These are phyloP conservation scores for Phlyctochytrium bullatum DNA, from an alignment of 192 early-diverging fungal genomes.

Conservation along the genomic window DNA sequence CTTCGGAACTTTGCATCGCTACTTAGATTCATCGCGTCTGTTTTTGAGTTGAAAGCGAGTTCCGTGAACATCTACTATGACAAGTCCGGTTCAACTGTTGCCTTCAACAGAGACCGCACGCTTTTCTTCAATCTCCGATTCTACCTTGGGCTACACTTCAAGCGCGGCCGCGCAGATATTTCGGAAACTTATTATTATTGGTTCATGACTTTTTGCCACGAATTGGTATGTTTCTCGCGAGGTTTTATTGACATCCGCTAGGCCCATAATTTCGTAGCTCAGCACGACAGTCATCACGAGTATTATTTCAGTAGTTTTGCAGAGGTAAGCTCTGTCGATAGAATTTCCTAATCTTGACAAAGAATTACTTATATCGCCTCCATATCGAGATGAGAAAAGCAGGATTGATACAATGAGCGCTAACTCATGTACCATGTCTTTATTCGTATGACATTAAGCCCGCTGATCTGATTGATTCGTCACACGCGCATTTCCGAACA, in stretches of 20 bases:
- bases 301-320: conserved; percentile 82
- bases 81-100: conserved; percentile 62
- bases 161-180: conserved; percentile 13
- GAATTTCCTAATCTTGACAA: too few species aligned
- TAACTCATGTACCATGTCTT: too few species aligned
- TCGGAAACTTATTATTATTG: conserved; percentile 64
- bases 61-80: conserved; percentile 81
- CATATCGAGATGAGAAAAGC: background rate
- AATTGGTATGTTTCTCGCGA: conserved; percentile 67
- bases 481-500: too few species aligned
- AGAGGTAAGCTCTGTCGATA: too few species aligned
- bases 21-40: conserved; percentile 34
- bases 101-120: conserved; percentile 72
- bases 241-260: conserved; percentile 17
- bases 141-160: conserved; percentile 68
- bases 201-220: conserved; percentile 84
- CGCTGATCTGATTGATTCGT: too few species aligned
- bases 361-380: conserved; percentile 17
- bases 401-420: too few species aligned
- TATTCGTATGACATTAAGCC: too few species aligned
- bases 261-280: conserved; percentile 28
- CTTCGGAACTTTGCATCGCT: conserved; percentile 34
- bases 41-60: conserved; percentile 60
- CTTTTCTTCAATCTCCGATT: conserved; percentile 85
- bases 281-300: conserved; percentile 74